Base-by-base conservation (phyloP, 176 grass and related monocot species). In the Coix lacrymajobi region DNA sequence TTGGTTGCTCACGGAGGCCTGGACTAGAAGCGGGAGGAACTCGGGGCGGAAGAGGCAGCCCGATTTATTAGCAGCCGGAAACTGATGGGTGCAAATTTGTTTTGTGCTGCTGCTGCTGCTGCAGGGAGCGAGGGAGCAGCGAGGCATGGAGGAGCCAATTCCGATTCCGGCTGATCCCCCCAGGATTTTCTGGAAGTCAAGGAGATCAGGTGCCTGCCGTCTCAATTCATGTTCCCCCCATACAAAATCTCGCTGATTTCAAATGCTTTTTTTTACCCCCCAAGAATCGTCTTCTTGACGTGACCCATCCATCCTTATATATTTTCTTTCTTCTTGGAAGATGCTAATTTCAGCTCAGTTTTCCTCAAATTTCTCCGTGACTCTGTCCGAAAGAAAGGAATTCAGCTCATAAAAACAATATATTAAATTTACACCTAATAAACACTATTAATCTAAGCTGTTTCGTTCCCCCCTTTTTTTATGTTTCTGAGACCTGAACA, bases 101-200 rank as follows among this genome's bases (percentile, higher is more conserved):
- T 67, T 33, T 37, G 25, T 81, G 46, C 36, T 22, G 19, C 16
- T 6, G 14, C 11, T 79, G 83, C 56, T 73, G 75, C 31, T 75
- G 78, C 62, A 76, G 77, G 62, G 19, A 69, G 77, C 48, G 12
- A 25, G 40, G 56, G 40, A 67, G 66, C 79, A 33, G 60, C 38
- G 11, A 66, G 41, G 37, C 80, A 87, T 93, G 87, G 87, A 88
- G 51, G 89, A 94, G 24, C 89, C n/a, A n/a, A n/a, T n/a, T n/a
- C 90, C 19, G 75, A n/a, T 85, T 57, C 73, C 89, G 20, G 87
- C 78, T 76, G 90, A 90, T 12, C 87, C 91, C 36, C 91, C 96
- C 10, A 75, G 62, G 56, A 85, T 99, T 83, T 96, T 93, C 80
- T 99, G 93, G 93, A 96, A 96, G 54, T 99, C 89, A 1, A 90